A percentile compares a stretch with the other conserved stretches of the same genome.
Evolutionary conservation across 495 filamentous ascomycete genomes (phyloP).

Genomic region (Hypoxylon perforatum): DNA sequence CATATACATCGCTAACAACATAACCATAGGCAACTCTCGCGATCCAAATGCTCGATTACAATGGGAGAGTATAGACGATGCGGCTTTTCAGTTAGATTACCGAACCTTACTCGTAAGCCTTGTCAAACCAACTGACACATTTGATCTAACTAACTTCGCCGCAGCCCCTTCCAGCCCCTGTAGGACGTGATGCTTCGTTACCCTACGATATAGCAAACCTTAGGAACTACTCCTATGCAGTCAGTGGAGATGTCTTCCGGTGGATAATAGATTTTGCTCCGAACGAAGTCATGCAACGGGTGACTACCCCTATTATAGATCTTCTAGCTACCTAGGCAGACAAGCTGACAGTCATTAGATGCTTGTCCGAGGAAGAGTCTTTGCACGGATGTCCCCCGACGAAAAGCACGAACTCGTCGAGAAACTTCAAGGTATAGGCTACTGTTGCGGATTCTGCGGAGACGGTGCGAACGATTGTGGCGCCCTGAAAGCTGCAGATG

Average conservation of each 20-base stretch:
- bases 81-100: slow-evolving; percentile 77
- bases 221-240: slow-evolving; percentile 84
- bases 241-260: slow-evolving; percentile 93
- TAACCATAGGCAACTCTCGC: slow-evolving; percentile 63
- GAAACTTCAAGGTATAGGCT: slow-evolving; percentile 95
- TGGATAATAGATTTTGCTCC: slow-evolving; percentile 94
- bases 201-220: slow-evolving; percentile 84
- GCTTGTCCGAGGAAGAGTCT: slow-evolving; percentile 91
- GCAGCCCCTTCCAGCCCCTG: slow-evolving; percentile 75
- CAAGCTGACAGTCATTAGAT: slow-evolving; percentile 63
- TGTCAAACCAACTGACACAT: slow-evolving; percentile 44
- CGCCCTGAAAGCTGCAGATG: slow-evolving; percentile 96
- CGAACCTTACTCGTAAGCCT: slow-evolving; percentile 73
- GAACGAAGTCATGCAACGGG: slow-evolving; percentile 76
- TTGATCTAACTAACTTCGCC: background rate
- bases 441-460: slow-evolving; percentile 96
- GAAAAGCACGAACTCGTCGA: slow-evolving; percentile 99
- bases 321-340: background rate
- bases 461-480: slow-evolving; percentile 99
- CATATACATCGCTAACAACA: slow-evolving; percentile 11
- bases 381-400: slow-evolving; percentile 98
- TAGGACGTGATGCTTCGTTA: slow-evolving; percentile 79
- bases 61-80: slow-evolving; percentile 95
- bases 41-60: slow-evolving; percentile 75
- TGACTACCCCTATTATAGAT: slow-evolving; percentile 46